Evolutionary conservation across 176 grass and related monocot genomes (phyloP).

Genomic region (barley (Hordeum vulgare)): MorexV3_pseudomolecules_assembly NC_058519.1:612291325-612291824

Average conservation of each 20-base stretch:
- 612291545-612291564: conserved; percentile 73
- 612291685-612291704: conserved; percentile 10
- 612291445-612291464: not conserved
- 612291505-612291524: conserved; percentile 43
- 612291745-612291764: conserved; percentile 67
- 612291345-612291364: conserved; percentile 8
- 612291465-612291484: conserved; percentile 8
- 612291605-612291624: conserved; percentile 73
- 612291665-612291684: not conserved
- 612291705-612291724: conserved; percentile 68
- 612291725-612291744: conserved; percentile 62
- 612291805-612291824: conserved; percentile 75
- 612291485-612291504: conserved; percentile 12
- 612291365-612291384: conserved; percentile 35
- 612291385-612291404: not conserved
- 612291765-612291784: conserved; percentile 71
- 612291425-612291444: not conserved
- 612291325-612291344: conserved; percentile 14
- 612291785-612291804: conserved; percentile 77
- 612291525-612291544: conserved; percentile 65
- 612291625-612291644: not conserved
- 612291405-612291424: conserved; percentile 34
- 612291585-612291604: conserved; percentile 91
- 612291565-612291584: conserved; percentile 70
- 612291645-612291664: not conserved